Percentiles rank a stretch among this genome's conserved stretches.
These are phyloP conservation scores for Mucor circinelloides DNA, from an alignment of 371 early-diverging fungal species.

Conservation along the genomic window DNA sequence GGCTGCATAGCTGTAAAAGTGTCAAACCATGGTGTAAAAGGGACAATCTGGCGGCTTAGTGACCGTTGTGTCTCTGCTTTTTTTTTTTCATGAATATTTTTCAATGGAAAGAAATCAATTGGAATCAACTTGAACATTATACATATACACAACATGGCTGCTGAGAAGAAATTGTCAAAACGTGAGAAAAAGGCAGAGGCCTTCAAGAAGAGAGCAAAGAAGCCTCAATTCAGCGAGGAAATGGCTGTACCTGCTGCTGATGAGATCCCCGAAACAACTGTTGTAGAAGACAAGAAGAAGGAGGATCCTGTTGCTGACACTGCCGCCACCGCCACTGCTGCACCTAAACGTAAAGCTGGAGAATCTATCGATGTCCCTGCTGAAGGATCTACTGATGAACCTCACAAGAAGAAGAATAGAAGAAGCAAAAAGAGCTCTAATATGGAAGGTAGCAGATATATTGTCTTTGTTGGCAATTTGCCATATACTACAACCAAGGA, in stretches of 20 bases:
- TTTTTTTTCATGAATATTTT: constrained; percentile 8
- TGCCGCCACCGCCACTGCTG: neutral
- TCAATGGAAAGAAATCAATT: neutral
- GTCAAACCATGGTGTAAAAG: neutral
- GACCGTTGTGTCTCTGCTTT: constrained; percentile 5
- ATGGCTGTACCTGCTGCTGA: constrained; percentile 54
- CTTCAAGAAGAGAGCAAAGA: constrained; percentile 64
- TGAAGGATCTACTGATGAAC: constrained; percentile 8
- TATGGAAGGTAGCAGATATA: constrained; percentile 50
- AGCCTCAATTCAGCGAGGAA: constrained; percentile 42
- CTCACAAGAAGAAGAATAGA: constrained; percentile 18
- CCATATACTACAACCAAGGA: constrained; percentile 69
- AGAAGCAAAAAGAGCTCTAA: constrained; percentile 22
- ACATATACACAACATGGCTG: constrained; percentile 12
- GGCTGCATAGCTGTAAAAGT: neutral
- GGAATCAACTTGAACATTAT: neutral
- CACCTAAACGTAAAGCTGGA: constrained; percentile 22
- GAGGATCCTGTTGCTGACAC: neutral
- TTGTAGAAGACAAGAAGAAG: constrained; percentile 17
- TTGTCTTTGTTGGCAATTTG: constrained; percentile 78
- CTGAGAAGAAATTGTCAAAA: constrained; percentile 63
- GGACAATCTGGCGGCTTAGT: neutral
- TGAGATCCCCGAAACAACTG: constrained; percentile 17
- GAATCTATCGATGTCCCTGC: constrained; percentile 18
- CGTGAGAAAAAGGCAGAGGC: constrained; percentile 68